Percentiles rank a stretch among this genome's conserved stretches.
phyloP scores from a whole-genome alignment of 2,329 filamentous ascomycete genomes.

The Diaporthe batatas region DNA sequence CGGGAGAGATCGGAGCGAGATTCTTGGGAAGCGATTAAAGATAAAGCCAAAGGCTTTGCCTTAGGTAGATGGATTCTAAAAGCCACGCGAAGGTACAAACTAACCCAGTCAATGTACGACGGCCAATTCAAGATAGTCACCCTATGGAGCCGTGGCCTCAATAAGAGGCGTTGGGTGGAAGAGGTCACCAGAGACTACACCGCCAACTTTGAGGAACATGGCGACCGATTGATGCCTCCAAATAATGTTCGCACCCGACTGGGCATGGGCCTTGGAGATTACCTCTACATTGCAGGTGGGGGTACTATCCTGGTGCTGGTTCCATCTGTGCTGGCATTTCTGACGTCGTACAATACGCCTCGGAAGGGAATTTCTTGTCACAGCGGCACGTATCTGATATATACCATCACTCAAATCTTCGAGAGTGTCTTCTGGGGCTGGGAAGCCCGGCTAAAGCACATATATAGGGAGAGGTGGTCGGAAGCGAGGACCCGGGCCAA shows the following conservation, averaged over 20 bases:
- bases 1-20: slow-evolving; percentile 44
- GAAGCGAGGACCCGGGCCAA: slow-evolving; percentile 46
- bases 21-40: slow-evolving; percentile 44
- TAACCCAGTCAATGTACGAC: slow-evolving; percentile 44
- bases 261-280: slow-evolving; percentile 5
- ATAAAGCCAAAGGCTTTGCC: slow-evolving; percentile 35
- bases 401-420: slow-evolving; percentile 48
- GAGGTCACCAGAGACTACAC: slow-evolving; percentile 33
- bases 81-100: slow-evolving; percentile 45
- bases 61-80: slow-evolving; percentile 37
- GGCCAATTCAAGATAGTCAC: slow-evolving; percentile 46
- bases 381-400: slow-evolving; percentile 46
- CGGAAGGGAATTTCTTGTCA: slow-evolving; percentile 46
- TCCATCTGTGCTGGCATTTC: slow-evolving; percentile 50
- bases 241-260: neutral
- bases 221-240: slow-evolving; percentile 2
- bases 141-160: slow-evolving; percentile 50
- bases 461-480: slow-evolving; percentile 48
- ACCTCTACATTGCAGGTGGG: neutral
- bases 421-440: slow-evolving; percentile 50
- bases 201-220: neutral
- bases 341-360: slow-evolving; percentile 51
- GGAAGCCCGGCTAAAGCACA: slow-evolving; percentile 47
- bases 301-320: slow-evolving; percentile 16
- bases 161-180: slow-evolving; percentile 37